Base-by-base conservation (phyloP, 164 flowering plant genomes). In the Echeveria elegans region DNA sequence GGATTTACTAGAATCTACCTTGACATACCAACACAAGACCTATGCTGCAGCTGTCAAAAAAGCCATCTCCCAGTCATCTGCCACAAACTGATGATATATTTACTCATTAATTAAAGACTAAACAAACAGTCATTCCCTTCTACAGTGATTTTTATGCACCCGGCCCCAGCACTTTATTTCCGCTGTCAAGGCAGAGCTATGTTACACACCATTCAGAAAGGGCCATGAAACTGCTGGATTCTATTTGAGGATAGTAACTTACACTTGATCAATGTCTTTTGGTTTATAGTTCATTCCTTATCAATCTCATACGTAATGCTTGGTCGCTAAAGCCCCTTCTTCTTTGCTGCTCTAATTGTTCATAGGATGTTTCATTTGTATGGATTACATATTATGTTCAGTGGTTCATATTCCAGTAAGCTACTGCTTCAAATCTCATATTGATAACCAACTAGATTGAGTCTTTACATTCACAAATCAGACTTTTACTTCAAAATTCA, bases 1-100 rank as follows among this genome's bases (percentile, higher is more conserved):
- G 58, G 58, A 52, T 52, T 52, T 52, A 52, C 28, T 52, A 52
- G 58, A 52, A 52, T 52, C 58, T 21, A 52, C 58, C 10, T 52
- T 52, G 58, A 52, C 58, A 23, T 52, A 52, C 12, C 58, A 52
- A 23, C 58, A 52, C 58, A 52, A 52, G 26, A 52, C 58, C 58
- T 52, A 52, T 24, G 58, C 58, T 18, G 12, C 21, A 23, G 58
- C 58, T 52, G 28, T 52, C 58, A 52, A 52, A 52, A 52, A 23
- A 52, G 58, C 58, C 58, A 52, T 52, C 24, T 52, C 58, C 58
- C 24, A 52, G n/a, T n/a, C n/a, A 52, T 1, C 58, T 52, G 28
- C 58, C 29, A 23, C 58, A 52, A 23, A 52, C 28, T 52, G 58
- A 52, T 21, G 29, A 23, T 23, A 21, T 4, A 12, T 11, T 1